phyloP scores from a whole-genome alignment of 352 stramenopile species.

The Albugo candida region DNA sequence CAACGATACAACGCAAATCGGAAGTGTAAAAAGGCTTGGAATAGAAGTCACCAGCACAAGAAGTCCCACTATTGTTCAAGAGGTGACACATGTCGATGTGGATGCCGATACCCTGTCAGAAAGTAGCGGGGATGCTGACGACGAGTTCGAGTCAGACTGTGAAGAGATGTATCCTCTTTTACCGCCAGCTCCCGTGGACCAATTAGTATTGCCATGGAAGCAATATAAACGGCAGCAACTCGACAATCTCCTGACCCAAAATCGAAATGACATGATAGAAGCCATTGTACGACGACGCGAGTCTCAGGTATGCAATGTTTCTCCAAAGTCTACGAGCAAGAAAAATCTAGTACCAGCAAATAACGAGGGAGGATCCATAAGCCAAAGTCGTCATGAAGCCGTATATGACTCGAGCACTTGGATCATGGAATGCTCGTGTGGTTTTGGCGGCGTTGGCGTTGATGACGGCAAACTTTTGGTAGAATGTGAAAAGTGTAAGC shows the following conservation, averaged over 20 bases:
- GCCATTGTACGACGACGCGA: no score
- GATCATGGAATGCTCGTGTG: slow-evolving; percentile 37
- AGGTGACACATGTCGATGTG: slow-evolving; percentile 29
- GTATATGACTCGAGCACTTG: slow-evolving; percentile 5
- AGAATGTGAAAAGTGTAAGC: slow-evolving; percentile 29
- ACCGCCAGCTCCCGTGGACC: slow-evolving; percentile 31
- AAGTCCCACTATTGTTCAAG: slow-evolving; percentile 15
- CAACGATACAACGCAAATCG: slow-evolving; percentile 4
- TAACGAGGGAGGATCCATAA: no score
- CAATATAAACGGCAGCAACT: slow-evolving; percentile 31
- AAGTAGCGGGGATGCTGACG: slow-evolving; percentile 57
- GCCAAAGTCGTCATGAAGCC: no score
- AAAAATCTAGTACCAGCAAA: no score
- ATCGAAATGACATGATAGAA: no score
- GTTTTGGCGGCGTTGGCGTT: slow-evolving; percentile 25
- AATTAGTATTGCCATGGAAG: slow-evolving; percentile 28
- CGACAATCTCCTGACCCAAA: no score
- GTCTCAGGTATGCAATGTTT: slow-evolving; percentile 7
- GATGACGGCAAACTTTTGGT: slow-evolving; percentile 48
- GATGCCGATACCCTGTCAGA: slow-evolving; percentile 38
- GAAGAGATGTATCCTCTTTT: slow-evolving; percentile 11
- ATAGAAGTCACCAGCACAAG: slow-evolving; percentile 16
- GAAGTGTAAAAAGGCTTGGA: slow-evolving; percentile 34
- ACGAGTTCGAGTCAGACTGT: slow-evolving; percentile 56
- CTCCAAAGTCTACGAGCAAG: neutral